Percentiles rank a stretch among this genome's conserved stretches.
phyloP scores from a whole-genome alignment of 2,329 filamentous ascomycete species.

The Parafenestella ontariensis region DNA sequence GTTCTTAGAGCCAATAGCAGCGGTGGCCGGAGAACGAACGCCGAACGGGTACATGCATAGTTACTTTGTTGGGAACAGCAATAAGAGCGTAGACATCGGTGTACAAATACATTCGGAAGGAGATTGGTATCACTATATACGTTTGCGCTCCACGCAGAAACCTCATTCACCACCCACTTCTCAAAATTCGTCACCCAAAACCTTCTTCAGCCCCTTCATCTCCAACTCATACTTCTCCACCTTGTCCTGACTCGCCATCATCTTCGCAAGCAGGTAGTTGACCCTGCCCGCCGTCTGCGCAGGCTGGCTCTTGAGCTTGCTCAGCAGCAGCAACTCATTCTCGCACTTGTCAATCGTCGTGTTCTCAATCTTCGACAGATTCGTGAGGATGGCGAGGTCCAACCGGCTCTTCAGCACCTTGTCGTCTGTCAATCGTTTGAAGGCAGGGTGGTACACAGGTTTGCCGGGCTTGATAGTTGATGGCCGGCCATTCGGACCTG shows the following conservation, averaged over 20 bases:
- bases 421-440: constrained; percentile 74
- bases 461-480: constrained; percentile 79
- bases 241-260: constrained; percentile 76
- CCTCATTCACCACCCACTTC: background rate
- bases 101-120: constrained; percentile 1
- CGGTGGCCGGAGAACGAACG: background rate
- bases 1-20: background rate
- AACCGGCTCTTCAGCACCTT: constrained; percentile 75
- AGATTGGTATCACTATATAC: constrained; percentile 7
- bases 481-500: constrained; percentile 75
- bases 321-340: constrained; percentile 76
- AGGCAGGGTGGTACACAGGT: constrained; percentile 86
- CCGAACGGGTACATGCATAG: background rate
- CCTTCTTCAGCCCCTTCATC: constrained; percentile 74
- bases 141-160: background rate
- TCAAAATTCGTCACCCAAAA: constrained; percentile 62
- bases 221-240: constrained; percentile 77
- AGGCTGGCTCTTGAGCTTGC: constrained; percentile 72
- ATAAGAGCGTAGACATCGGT: background rate
- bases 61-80: no score
- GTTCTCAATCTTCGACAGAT: constrained; percentile 74
- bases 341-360: constrained; percentile 80
- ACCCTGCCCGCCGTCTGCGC: constrained; percentile 70
- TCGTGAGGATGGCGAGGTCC: constrained; percentile 69
- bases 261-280: constrained; percentile 75